Conservation (phyloP, 495 filamentous ascomycete species). For the Jackrogersella multiformis region DNA sequence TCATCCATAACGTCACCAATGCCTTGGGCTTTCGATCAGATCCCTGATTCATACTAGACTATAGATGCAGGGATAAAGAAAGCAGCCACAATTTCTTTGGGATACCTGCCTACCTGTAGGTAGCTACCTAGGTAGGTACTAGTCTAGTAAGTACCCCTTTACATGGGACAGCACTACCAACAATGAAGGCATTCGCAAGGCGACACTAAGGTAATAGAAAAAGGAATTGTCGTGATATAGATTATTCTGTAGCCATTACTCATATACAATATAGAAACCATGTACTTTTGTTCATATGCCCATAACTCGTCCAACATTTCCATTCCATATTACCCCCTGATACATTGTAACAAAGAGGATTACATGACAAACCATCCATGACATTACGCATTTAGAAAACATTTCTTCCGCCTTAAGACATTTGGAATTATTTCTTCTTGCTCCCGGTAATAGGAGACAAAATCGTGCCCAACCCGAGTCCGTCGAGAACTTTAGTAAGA, state of each 20-base stretch:
- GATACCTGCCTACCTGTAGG: neutral
- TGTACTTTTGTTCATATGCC: constrained; percentile 15
- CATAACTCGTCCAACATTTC: neutral
- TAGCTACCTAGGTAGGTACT: neutral
- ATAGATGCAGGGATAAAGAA: neutral
- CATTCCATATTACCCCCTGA: neutral
- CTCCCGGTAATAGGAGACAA: constrained; percentile 62
- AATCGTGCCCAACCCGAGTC: constrained; percentile 73
- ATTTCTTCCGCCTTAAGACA: neutral
- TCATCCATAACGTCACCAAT: constrained; percentile 45
- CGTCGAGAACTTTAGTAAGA: constrained; percentile 76
- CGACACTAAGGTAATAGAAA: neutral
- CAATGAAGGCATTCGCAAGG: constrained; percentile 10
- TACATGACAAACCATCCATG: neutral
- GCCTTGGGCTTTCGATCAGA: neutral
- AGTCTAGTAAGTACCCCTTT: neutral
- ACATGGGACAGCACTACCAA: neutral
- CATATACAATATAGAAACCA: neutral
- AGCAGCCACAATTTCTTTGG: neutral
- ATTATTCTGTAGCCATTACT: constrained; percentile 6
- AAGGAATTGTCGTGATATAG: neutral
- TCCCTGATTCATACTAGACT: neutral
- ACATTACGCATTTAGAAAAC: neutral
- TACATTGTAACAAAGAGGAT: neutral
- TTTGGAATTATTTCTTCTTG: constrained; percentile 52